Evolutionary conservation across 768 basidiomycete species (phyloP).

Genomic region (Mycena crocata): DNA sequence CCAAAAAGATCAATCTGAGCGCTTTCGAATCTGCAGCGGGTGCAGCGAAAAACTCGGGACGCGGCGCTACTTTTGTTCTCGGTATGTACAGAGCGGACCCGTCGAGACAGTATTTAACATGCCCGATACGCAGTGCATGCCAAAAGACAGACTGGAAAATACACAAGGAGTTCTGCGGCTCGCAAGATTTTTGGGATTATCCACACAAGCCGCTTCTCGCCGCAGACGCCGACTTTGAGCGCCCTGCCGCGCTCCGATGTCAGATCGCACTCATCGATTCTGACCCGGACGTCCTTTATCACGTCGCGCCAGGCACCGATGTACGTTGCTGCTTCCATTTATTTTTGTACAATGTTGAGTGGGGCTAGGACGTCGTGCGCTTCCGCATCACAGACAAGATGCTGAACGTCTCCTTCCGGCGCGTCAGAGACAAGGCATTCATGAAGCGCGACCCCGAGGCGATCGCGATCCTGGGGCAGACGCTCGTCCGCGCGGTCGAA

Average conservation of each 20-base stretch:
- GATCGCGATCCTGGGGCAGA: conserved; percentile 12
- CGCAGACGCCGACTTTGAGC: conserved; percentile 8
- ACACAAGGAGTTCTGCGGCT: conserved; percentile 24
- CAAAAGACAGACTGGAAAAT: conserved; percentile 28
- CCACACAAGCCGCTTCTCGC: conserved; percentile 21
- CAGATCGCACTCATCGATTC: conserved; percentile 20
- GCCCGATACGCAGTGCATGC: conserved; percentile 17
- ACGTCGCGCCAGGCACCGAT: conserved; percentile 7
- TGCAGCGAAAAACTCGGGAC: conserved; percentile 23
- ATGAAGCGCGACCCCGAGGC: conserved; percentile 11
- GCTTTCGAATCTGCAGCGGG: conserved; percentile 20
- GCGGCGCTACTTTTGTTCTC: conserved; percentile 23
- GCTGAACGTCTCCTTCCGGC: conserved; percentile 20
- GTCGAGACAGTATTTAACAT: too few species aligned
- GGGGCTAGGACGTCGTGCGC: conserved; percentile 11
- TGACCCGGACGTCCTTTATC: conserved; percentile 17
- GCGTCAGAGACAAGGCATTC: conserved; percentile 23
- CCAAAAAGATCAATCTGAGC: conserved; percentile 12
- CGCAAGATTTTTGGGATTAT: conserved; percentile 26
- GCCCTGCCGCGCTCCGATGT: conserved; percentile 15
- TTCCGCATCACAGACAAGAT: conserved; percentile 19
- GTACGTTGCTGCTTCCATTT: background rate
- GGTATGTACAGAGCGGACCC: background rate
- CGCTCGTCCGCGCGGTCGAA: conserved; percentile 5
- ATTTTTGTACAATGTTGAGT: background rate